Base-by-base conservation (phyloP, 805 yeast species). In the Naumovozyma baii region DNA sequence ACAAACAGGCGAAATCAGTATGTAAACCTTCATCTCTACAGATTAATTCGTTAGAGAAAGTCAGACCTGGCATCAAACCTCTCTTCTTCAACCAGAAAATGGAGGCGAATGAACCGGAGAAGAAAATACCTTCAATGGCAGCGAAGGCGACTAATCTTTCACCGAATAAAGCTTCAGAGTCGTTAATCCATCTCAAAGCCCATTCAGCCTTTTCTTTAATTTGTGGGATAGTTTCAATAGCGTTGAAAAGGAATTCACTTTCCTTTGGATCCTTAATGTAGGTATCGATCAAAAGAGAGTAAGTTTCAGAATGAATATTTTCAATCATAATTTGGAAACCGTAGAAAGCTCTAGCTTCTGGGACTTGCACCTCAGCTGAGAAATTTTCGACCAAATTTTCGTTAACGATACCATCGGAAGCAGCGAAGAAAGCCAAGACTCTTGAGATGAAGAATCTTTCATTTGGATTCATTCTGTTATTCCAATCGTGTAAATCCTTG, bases 291-390 rank as follows among this genome's bases (percentile, higher is more conserved):
- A 92, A 76, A 51, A 92, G 70, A 5, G 97, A 90, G 70, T 90
- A 90, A 35, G 96, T 92, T 71, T 90, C 98, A 18, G 96, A 81
- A 67, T 90, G 98, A 60, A 90, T 92, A 74, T 92, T 90, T 71
- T 90, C 98, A 90, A 92, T 92, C 97, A 88, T 88, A 67, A 90
- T 92, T 72, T 90, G 98, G 84, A 92, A 90, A 36, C 98, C 98
- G 65, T 90, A 90, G 74, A 90, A 92, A 66, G 96, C 88, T 67
- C 90, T 88, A 56, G 97, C 98, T 72, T 90, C 98, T 41, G 98
- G 92, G 49, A 85, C 69, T 67, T 88, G 96, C 45, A 92, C 96
- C 69, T 90, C 97, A 49, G 95, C 95, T 42, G 94, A 81, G 70
- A 90, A 90, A 63, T 94, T 88, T 69, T 90, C 97, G 46, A 90